A percentile compares a stretch with the other conserved stretches of the same genome.
Evolutionary conservation across 768 basidiomycete species (phyloP).

Genomic region (Leccinum rimulosum): DNA sequence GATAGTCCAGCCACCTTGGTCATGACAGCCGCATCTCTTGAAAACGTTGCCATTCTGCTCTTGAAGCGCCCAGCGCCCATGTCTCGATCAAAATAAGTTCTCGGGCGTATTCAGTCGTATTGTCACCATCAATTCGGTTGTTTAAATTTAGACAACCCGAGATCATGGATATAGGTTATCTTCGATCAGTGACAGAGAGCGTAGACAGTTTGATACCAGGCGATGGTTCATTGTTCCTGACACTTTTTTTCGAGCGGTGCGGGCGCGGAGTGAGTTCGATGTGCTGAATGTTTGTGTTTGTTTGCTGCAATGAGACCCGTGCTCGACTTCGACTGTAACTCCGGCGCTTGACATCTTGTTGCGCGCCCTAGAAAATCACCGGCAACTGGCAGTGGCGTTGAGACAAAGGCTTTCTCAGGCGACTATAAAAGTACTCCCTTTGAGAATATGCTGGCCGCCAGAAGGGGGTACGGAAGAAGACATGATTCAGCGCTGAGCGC

Average conservation of each 20-base stretch:
- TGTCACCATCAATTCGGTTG: background rate
- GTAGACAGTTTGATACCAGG: background rate
- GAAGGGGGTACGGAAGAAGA: slow-evolving; percentile 2
- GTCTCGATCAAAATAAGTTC: background rate
- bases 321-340: background rate
- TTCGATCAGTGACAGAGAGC: background rate
- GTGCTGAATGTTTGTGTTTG: background rate
- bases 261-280: background rate
- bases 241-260: background rate
- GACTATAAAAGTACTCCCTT: background rate
- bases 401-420: slow-evolving; percentile 7
- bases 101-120: background rate
- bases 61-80: background rate
- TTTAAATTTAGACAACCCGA: background rate
- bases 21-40: background rate
- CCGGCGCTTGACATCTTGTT: background rate
- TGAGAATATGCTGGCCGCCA: background rate
- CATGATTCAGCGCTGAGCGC: background rate
- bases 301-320: background rate
- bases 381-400: background rate
- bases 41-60: background rate
- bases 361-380: background rate
- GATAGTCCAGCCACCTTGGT: background rate
- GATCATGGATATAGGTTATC: background rate
- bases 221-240: background rate